Conservation (phyloP, 495 filamentous ascomycete species). For the Penicillium canariense region DNA sequence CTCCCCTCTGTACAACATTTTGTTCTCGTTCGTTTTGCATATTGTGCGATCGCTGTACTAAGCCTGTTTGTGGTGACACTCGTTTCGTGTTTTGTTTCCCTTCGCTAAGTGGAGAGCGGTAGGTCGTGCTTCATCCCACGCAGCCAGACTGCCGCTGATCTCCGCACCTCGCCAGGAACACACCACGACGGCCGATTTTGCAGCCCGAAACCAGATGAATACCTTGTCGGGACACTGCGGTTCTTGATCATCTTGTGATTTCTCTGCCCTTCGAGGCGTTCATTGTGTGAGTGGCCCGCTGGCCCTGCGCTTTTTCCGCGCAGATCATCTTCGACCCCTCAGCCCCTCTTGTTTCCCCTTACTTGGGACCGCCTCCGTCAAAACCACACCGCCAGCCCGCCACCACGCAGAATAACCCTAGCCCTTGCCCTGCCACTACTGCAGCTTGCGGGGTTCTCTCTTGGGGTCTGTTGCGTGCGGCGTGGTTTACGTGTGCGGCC, state of each 20-base stretch:
- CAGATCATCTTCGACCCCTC: conserved; percentile 41
- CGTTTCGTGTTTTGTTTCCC: conserved; percentile 18
- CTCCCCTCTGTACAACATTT: conserved; percentile 42
- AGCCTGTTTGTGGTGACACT: conserved; percentile 18
- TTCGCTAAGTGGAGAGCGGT: conserved; percentile 28
- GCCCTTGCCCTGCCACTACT: background rate
- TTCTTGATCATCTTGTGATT: conserved; percentile 7
- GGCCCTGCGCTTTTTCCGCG: conserved; percentile 15
- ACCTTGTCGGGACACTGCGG: background rate
- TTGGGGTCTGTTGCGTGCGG: background rate
- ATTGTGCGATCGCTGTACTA: conserved; percentile 16
- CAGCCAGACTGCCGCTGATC: conserved; percentile 26
- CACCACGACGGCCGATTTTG: conserved; percentile 7
- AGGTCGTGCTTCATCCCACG: conserved; percentile 28
- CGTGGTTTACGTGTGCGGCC: conserved; percentile 5
- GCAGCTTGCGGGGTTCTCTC: background rate
- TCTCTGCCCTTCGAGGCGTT: conserved; percentile 40
- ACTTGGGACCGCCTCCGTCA: conserved; percentile 25
- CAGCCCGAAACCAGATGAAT: conserved; percentile 18
- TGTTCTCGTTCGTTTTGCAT: conserved; percentile 25
- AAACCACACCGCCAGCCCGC: conserved; percentile 39
- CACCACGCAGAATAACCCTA: conserved; percentile 7
- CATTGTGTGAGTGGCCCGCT: conserved; percentile 41
- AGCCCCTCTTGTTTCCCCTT: conserved; percentile 44
- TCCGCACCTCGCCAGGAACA: conserved; percentile 32